A percentile compares a stretch with the other conserved stretches of the same genome.
phyloP scores from a whole-genome alignment of 495 filamentous ascomycete species.

The Cercophora samala region DNA sequence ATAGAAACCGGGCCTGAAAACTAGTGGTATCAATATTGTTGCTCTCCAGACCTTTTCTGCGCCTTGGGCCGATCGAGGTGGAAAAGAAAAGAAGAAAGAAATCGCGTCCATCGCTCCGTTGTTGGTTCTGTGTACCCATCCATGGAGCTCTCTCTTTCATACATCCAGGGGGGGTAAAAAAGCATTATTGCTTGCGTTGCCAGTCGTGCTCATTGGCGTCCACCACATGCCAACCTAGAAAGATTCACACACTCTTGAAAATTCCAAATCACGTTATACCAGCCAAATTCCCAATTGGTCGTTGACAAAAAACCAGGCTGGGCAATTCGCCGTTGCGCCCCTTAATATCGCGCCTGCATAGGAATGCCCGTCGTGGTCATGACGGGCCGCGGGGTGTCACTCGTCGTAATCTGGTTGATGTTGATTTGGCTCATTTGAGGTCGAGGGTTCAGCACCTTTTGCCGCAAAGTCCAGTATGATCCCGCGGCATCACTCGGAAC shows the following conservation, averaged over 20 bases:
- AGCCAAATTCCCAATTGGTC: neutral
- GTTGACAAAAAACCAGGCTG: neutral
- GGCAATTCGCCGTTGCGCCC: neutral
- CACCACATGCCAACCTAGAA: neutral
- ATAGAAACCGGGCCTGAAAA: constrained; percentile 5
- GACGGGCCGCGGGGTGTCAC: constrained; percentile 36
- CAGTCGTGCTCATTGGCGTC: neutral
- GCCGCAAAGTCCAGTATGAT: constrained; percentile 34
- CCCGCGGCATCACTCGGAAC: constrained; percentile 31
- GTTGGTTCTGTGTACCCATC: constrained; percentile 3
- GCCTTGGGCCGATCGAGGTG: neutral
- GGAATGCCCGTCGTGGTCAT: constrained; percentile 18
- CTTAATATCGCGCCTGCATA: constrained; percentile 9
- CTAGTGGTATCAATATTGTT: constrained; percentile 22
- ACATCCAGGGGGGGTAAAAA: neutral
- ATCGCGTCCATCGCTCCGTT: neutral
- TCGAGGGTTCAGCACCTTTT: constrained; percentile 23
- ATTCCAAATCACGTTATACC: neutral
- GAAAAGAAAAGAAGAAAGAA: constrained; percentile 5
- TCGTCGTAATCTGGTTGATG: constrained; percentile 34
- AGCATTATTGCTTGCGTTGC: neutral
- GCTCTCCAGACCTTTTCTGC: constrained; percentile 8
- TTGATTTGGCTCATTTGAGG: constrained; percentile 15
- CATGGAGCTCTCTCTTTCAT: neutral
- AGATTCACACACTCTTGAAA: neutral